Evolutionary conservation across 2,329 filamentous ascomycete species (phyloP).

Genomic region (Venturia oleaginea): DNA sequence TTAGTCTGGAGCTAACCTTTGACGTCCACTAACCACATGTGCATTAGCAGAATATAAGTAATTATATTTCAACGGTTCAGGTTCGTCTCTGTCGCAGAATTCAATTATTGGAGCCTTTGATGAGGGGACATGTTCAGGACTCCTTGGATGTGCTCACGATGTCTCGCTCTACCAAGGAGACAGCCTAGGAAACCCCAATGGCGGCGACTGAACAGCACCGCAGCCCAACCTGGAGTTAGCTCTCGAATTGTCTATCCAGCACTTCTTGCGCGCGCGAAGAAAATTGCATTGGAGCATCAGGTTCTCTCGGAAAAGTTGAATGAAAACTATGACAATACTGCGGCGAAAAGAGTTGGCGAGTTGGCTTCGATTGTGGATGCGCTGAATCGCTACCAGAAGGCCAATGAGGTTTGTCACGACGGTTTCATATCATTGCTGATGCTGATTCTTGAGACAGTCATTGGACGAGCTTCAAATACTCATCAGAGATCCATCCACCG

Average conservation of each 20-base stretch:
- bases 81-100: not conserved
- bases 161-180: slow-evolving; percentile 32
- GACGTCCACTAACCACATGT: not conserved
- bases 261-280: slow-evolving; percentile 46
- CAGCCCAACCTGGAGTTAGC: slow-evolving; percentile 6
- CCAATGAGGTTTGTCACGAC: slow-evolving; percentile 40
- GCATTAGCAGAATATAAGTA: not conserved
- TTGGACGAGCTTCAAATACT: slow-evolving; percentile 64
- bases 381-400: slow-evolving; percentile 48
- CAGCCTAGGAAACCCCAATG: slow-evolving; percentile 22
- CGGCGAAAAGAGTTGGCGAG: slow-evolving; percentile 50
- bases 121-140: slow-evolving; percentile 28
- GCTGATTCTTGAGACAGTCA: slow-evolving; percentile 29
- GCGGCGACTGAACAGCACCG: slow-evolving; percentile 18
- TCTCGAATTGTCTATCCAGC: slow-evolving; percentile 39
- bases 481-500: slow-evolving; percentile 56
- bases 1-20: too few species aligned
- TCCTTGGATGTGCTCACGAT: slow-evolving; percentile 40
- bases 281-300: slow-evolving; percentile 46
- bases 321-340: slow-evolving; percentile 45
- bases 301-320: slow-evolving; percentile 43
- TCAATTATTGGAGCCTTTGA: not conserved
- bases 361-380: slow-evolving; percentile 43
- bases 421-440: not conserved
- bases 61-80: not conserved